Evolutionary conservation across 257 asterid species (phyloP).

Genomic region (Dorcoceras hygrometricum): DNA sequence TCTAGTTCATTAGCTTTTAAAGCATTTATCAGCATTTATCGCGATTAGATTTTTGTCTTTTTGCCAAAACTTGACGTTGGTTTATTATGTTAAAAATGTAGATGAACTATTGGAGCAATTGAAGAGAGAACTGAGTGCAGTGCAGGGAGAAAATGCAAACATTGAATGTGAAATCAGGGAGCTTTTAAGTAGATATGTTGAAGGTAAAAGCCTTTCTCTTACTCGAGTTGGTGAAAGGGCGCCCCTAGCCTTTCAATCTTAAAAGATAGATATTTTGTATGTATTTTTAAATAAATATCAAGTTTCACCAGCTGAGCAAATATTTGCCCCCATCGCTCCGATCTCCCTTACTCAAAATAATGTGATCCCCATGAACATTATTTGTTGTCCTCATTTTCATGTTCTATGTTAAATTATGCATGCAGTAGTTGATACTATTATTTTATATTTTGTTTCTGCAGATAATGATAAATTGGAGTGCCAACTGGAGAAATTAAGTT

Average conservation of each 20-base stretch:
- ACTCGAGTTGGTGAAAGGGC: background rate
- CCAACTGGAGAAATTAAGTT: constrained; percentile 58
- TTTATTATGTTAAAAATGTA: constrained; percentile 25
- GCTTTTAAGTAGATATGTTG: constrained; percentile 38
- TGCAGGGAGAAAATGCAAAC: constrained; percentile 50
- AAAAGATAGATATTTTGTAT: background rate
- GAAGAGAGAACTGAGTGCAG: constrained; percentile 50
- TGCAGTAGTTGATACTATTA: background rate
- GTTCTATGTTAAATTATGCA: constrained; percentile 9
- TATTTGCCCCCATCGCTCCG: background rate
- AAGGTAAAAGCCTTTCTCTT: constrained; percentile 42
- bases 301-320: background rate
- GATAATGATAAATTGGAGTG: constrained; percentile 52
- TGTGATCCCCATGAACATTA: background rate
- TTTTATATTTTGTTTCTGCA: constrained; percentile 25
- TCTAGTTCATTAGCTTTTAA: background rate
- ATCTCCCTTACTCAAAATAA: background rate
- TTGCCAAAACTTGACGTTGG: background rate
- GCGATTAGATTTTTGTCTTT: background rate
- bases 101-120: constrained; percentile 52
- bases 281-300: background rate
- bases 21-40: background rate
- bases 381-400: background rate
- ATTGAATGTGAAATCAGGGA: constrained; percentile 50
- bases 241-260: background rate